These are phyloP conservation scores for Backusella liffmaniae DNA, from an alignment of 192 early-diverging fungal species.

Conservation along the genomic window DNA sequence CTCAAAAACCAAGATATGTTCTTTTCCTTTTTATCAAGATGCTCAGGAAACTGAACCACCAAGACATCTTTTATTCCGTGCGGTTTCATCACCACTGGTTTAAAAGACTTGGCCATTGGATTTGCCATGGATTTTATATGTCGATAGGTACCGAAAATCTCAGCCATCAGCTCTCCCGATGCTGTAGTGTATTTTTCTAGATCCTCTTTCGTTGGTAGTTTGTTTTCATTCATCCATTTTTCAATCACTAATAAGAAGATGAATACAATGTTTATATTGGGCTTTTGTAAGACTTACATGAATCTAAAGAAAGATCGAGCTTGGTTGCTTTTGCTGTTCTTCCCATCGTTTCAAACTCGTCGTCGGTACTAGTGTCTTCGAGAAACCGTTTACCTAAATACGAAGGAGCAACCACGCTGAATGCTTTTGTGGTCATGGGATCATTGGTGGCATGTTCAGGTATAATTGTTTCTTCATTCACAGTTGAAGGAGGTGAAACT, in stretches of 20 bases:
- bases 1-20: neutral
- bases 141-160: neutral
- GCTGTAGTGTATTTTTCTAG: neutral
- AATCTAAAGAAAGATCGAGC: neutral
- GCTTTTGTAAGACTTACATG: neutral
- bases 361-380: neutral
- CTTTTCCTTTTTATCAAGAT: neutral
- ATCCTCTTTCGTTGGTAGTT: neutral
- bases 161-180: neutral
- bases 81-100: neutral
- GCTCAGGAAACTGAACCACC: neutral
- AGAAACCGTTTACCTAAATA: neutral
- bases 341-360: neutral
- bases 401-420: neutral
- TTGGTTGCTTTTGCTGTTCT: neutral
- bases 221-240: neutral
- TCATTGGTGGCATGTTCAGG: neutral
- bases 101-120: neutral
- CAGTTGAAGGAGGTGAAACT: no score
- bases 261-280: neutral
- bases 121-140: neutral
- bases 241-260: neutral
- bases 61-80: neutral
- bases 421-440: neutral
- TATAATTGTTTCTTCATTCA: neutral